Conservation (phyloP, 495 filamentous ascomycete species). For the Tuber melanosporum region DNA sequence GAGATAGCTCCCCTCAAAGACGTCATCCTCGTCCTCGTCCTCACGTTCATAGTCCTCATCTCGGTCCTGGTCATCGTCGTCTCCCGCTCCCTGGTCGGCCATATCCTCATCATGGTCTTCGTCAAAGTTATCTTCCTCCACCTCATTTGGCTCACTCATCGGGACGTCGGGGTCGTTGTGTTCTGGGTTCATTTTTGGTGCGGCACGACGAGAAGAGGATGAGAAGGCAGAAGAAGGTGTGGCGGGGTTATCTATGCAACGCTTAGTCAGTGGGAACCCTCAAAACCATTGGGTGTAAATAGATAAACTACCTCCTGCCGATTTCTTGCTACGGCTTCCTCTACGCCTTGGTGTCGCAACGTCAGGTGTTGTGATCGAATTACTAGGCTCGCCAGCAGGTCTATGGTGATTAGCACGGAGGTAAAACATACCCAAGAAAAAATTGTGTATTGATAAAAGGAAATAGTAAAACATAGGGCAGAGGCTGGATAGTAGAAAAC, state of each 20-base stretch:
- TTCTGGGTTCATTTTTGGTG: conserved; percentile 44
- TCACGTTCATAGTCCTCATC: conserved; percentile 49
- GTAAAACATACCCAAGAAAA: neutral
- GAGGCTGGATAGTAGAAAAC: neutral
- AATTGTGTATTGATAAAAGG: neutral
- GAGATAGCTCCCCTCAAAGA: conserved; percentile 66
- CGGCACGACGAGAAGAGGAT: conserved; percentile 27
- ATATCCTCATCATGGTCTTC: conserved; percentile 52
- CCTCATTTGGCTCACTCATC: conserved; percentile 54
- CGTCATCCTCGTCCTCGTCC: conserved; percentile 58
- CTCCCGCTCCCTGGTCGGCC: conserved; percentile 45
- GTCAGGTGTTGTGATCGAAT: conserved; percentile 21
- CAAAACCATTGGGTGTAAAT: neutral
- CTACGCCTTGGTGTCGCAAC: conserved; percentile 29
- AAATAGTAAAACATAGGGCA: neutral
- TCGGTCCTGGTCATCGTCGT: conserved; percentile 50
- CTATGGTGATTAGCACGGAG: conserved; percentile 2
- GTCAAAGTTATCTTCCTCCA: conserved; percentile 45
- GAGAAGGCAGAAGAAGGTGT: conserved; percentile 20
- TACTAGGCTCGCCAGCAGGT: conserved; percentile 26
- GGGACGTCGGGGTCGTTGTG: conserved; percentile 49
- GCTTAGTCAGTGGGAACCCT: conserved; percentile 28
- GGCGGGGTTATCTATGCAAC: conserved; percentile 35
- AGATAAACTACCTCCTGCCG: conserved; percentile 17
- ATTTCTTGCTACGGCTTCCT: conserved; percentile 36